These are phyloP conservation scores for Hypoxylon perforatum DNA, from an alignment of 495 filamentous ascomycete species.

Conservation along the genomic window DNA sequence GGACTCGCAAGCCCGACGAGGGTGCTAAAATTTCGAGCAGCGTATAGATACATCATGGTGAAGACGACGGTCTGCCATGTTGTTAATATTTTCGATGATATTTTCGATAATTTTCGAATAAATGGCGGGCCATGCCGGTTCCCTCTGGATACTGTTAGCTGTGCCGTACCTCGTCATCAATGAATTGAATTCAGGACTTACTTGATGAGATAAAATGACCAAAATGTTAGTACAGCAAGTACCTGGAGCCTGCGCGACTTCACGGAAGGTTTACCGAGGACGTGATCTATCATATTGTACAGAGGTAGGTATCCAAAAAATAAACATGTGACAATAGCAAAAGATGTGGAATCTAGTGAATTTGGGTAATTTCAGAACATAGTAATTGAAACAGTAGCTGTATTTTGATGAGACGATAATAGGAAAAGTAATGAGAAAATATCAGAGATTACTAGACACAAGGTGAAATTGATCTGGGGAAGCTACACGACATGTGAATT, in stretches of 20 bases:
- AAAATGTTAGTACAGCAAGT: constrained; percentile 88
- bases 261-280: constrained; percentile 88
- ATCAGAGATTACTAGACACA: constrained; percentile 5
- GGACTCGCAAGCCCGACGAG: constrained; percentile 91
- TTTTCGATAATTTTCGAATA: constrained; percentile 75
- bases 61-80: constrained; percentile 90
- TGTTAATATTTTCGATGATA: constrained; percentile 73
- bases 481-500: constrained; percentile 29
- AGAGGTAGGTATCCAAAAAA: background rate
- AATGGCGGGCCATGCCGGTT: constrained; percentile 87
- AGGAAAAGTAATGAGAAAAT: background rate
- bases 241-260: constrained; percentile 94
- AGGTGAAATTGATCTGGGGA: constrained; percentile 5
- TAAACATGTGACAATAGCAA: constrained; percentile 32
- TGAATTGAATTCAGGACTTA: constrained; percentile 55
- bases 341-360: background rate
- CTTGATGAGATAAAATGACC: constrained; percentile 85
- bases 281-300: constrained; percentile 75
- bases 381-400: background rate
- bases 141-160: constrained; percentile 65
- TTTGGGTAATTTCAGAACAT: constrained; percentile 7
- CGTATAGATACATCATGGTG: constrained; percentile 91
- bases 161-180: background rate
- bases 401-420: background rate
- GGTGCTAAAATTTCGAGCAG: constrained; percentile 91